phyloP scores from a whole-genome alignment of 495 filamentous ascomycete species.

The Lophiostoma macrostomum region DNA sequence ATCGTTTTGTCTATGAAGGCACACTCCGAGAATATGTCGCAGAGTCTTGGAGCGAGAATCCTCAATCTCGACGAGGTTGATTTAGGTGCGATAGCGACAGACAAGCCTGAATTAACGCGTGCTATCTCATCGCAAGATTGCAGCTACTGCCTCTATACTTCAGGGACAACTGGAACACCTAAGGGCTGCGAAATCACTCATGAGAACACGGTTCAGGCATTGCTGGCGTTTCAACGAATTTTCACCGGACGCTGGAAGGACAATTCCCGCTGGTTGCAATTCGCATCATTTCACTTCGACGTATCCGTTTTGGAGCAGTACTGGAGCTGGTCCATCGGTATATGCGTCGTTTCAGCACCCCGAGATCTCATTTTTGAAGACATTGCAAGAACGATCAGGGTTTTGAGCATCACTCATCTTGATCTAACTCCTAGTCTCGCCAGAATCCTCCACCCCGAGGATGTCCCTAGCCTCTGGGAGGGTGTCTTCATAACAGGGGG shows the following conservation, averaged over 20 bases:
- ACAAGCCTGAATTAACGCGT: constrained; percentile 11
- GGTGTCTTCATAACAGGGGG: constrained; percentile 78
- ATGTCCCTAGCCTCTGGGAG: constrained; percentile 62
- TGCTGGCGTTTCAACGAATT: constrained; percentile 68
- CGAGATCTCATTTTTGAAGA: constrained; percentile 77
- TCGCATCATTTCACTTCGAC: constrained; percentile 86
- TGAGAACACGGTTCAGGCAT: constrained; percentile 70
- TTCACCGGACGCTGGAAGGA: constrained; percentile 66
- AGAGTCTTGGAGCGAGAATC: constrained; percentile 1
- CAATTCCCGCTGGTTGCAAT: constrained; percentile 76
- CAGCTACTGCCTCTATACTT: constrained; percentile 76
- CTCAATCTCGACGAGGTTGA: constrained; percentile 25
- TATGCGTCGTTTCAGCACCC: constrained; percentile 72
- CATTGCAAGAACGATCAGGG: constrained; percentile 63
- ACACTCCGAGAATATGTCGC: constrained; percentile 18
- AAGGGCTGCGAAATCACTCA: constrained; percentile 78
- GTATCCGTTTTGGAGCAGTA: constrained; percentile 85
- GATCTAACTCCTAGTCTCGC: constrained; percentile 75
- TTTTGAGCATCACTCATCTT: constrained; percentile 77
- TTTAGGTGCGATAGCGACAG: neutral
- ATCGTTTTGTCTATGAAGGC: constrained; percentile 50
- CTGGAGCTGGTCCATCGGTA: constrained; percentile 84
- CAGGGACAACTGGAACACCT: constrained; percentile 75
- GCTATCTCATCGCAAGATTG: constrained; percentile 39
- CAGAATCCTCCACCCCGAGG: constrained; percentile 57